Base-by-base conservation (phyloP, 2,329 filamentous ascomycete genomes). In the Venturia effusa region DNA sequence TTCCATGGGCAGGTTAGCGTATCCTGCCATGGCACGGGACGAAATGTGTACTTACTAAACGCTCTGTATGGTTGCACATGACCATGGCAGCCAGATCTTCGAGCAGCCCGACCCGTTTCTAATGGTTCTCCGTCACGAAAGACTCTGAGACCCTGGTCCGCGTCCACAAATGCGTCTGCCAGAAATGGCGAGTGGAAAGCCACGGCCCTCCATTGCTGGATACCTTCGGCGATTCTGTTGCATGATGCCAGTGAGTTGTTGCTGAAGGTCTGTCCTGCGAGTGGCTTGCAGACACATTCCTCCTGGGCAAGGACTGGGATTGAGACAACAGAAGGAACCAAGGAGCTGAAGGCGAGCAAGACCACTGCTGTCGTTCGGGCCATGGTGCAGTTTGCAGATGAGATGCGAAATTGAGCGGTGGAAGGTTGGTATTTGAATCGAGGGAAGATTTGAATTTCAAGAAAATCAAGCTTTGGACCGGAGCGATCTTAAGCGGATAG, bases 281-380 rank as follows among this genome's bases (percentile, higher is more conserved):
- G 37, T 54, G 61, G 61, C 19, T 51, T 39, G 43, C 61, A 62
- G 4, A 62, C 22, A 37, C 61, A 62, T 62, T 62, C 61, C 32
- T 62, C 61, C 43, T 39, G 61, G 27, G 34, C 61, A 27, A 54
- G 61, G 13, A 62, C 41, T n/a, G 61, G 61, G 4, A 51, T n/a
- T 7, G 61, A 48, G 13, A 62, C n/a, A 22, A 43, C 39, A 7
- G n/a, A 48, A n/a, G 40, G 61, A n/a, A 54, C n/a, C 40, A 62
- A 24, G 22, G 45, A 54, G 39, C 40, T 43, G 24, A 62, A 30
- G n/a, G 59, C 59, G 8, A 60, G 37, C 34, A 60, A 43, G 2
- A 43, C 4, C 13, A 41, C 32, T 40, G 40, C 11, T 39, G 37
- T 60, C n/a, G 34, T 17, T 40, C 34, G 30, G 10, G 34, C 27